Percentiles rank a stretch among this genome's conserved stretches.
Evolutionary conservation across 2,329 filamentous ascomycete genomes (phyloP).

Genomic region (Colletotrichum noveboracense): DNA sequence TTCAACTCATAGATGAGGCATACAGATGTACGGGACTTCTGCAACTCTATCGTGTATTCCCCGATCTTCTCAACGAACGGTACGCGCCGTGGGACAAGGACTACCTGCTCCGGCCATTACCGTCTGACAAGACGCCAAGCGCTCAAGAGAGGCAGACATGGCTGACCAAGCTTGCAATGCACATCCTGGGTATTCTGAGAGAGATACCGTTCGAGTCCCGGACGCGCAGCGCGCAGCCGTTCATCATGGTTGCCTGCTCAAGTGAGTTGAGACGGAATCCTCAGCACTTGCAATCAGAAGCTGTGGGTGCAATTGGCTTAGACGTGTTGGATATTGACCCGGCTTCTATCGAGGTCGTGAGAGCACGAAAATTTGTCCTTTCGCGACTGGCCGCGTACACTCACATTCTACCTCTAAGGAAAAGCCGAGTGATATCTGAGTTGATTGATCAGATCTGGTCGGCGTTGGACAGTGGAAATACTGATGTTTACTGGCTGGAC

Average conservation of each 20-base stretch:
- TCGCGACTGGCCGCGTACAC: slow-evolving; percentile 19
- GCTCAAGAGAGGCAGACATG: slow-evolving; percentile 18
- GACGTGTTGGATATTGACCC: background rate
- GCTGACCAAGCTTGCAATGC: slow-evolving; percentile 23
- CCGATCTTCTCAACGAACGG: slow-evolving; percentile 24
- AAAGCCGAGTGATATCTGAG: slow-evolving; percentile 21
- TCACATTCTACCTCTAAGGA: slow-evolving; percentile 19
- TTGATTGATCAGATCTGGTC: slow-evolving; percentile 23
- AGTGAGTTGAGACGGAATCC: slow-evolving; percentile 17
- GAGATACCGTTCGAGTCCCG: slow-evolving; percentile 18
- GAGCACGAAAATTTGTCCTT: slow-evolving; percentile 16
- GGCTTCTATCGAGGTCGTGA: slow-evolving; percentile 17
- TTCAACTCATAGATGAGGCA: slow-evolving; percentile 24
- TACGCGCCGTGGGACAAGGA: slow-evolving; percentile 21
- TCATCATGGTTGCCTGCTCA: slow-evolving; percentile 21
- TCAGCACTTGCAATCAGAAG: background rate
- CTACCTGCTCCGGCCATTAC: background rate
- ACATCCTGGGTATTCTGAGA: slow-evolving; percentile 19
- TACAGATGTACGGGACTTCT: slow-evolving; percentile 22
- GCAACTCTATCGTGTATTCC: slow-evolving; percentile 27
- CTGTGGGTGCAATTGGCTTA: rapidly evolving
- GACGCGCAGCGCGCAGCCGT: slow-evolving; percentile 12
- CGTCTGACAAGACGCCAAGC: background rate
- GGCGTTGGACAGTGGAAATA: slow-evolving; percentile 16
- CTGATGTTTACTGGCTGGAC: slow-evolving; percentile 25